phyloP scores from a whole-genome alignment of 2,329 filamentous ascomycete species.

The Pleurostoma richardsiae region DNA sequence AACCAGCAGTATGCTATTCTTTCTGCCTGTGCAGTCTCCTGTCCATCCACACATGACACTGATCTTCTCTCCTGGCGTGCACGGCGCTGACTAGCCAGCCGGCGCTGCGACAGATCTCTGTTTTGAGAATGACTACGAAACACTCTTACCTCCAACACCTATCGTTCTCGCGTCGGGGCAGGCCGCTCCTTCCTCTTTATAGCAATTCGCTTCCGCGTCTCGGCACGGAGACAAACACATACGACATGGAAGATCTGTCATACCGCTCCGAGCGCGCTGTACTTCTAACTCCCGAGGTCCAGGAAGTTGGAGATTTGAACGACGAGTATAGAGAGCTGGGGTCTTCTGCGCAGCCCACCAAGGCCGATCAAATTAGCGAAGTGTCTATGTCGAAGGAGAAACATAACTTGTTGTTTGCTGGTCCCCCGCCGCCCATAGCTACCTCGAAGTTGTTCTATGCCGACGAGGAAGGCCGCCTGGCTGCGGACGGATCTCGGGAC shows the following conservation, averaged over 20 bases:
- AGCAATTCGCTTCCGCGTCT: constrained; percentile 13
- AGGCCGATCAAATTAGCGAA: constrained; percentile 16
- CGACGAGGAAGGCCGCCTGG: constrained; percentile 2
- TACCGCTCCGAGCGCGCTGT: constrained; percentile 18
- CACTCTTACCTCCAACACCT: constrained; percentile 24
- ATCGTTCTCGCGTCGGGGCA: constrained; percentile 15
- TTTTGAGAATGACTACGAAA: constrained; percentile 13
- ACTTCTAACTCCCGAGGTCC: constrained; percentile 9
- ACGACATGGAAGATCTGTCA: constrained; percentile 24
- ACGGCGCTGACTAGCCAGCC: no score
- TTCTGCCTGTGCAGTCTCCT: no score
- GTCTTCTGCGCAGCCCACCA: constrained; percentile 7
- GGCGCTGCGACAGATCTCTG: no score
- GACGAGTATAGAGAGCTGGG: constrained; percentile 9
- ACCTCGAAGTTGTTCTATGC: constrained; percentile 30
- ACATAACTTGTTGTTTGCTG: constrained; percentile 32
- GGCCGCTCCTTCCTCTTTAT: constrained; percentile 20
- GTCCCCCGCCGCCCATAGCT: constrained; percentile 47
- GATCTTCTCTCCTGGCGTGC: no score
- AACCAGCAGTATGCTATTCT: no score
- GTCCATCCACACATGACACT: no score
- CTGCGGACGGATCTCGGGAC: background rate
- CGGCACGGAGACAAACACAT: constrained; percentile 23
- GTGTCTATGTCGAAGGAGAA: constrained; percentile 25
- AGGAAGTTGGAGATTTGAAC: constrained; percentile 4